phyloP scores from a whole-genome alignment of 1,284 basidiomycete genomes.

The Heterobasidion irregulare region DNA sequence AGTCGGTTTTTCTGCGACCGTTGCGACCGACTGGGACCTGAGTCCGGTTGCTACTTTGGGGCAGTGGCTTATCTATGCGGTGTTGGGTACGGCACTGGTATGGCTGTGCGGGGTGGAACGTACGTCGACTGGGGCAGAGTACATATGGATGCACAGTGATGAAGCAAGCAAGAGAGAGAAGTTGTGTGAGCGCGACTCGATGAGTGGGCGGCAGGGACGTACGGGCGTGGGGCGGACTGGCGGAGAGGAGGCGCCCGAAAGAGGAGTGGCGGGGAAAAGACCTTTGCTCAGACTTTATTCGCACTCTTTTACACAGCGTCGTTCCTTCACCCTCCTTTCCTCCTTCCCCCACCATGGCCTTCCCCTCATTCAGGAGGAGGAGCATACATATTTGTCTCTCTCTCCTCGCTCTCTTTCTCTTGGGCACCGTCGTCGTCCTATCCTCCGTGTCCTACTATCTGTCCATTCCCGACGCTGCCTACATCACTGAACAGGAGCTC shows the following conservation, averaged over 20 bases:
- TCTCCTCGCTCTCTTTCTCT: constrained; percentile 77
- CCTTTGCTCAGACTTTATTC: too few relatives aligned
- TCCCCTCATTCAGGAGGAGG: constrained; percentile 18
- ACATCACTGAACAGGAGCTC: constrained; percentile 75
- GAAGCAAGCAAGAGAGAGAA: too few relatives aligned
- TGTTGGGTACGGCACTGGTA: background rate
- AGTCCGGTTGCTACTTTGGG: background rate
- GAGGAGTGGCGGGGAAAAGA: too few relatives aligned
- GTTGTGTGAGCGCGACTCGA: too few relatives aligned
- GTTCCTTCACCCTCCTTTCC: constrained; percentile 9
- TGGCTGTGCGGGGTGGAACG: background rate
- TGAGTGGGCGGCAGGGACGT: too few relatives aligned
- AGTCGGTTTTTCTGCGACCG: constrained; percentile 36
- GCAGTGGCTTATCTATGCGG: too few relatives aligned
- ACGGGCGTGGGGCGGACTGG: too few relatives aligned
- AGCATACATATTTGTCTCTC: constrained; percentile 64
- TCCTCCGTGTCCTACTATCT: constrained; percentile 89
- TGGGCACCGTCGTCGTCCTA: constrained; percentile 90
- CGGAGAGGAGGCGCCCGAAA: too few relatives aligned
- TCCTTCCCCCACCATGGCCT: constrained; percentile 32
- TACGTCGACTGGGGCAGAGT: background rate
- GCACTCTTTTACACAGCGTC: constrained; percentile 12
- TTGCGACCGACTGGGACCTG: constrained; percentile 42
- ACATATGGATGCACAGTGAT: too few relatives aligned
- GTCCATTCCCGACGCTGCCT: constrained; percentile 71